These are phyloP conservation scores for Daphne laureola DNA, from an alignment of 441 rosid genomes.

Conservation along the genomic window DNA sequence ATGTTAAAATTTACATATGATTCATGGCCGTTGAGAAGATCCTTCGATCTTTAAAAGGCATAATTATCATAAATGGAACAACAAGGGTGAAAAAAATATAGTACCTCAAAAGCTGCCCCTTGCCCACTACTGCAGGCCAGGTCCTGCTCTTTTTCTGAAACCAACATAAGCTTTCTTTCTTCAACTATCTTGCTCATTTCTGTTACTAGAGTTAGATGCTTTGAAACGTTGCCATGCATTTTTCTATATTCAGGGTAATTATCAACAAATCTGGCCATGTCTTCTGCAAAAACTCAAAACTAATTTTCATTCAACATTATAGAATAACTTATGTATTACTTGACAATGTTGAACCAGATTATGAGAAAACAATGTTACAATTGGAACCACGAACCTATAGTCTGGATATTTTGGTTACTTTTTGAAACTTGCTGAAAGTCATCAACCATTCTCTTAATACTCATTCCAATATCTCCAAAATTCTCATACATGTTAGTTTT, in stretches of 20 bases:
- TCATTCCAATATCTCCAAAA: constrained; percentile 97
- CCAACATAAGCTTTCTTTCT: constrained; percentile 84
- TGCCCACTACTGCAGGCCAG: constrained; percentile 98
- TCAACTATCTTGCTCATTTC: constrained; percentile 98
- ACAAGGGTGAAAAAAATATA: constrained; percentile 3
- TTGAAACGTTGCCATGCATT: constrained; percentile 98
- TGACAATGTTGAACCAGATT: too few species aligned
- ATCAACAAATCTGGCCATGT: constrained; percentile 97
- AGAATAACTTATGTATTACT: too few species aligned
- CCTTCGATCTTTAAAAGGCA: not conserved
- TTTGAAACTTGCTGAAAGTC: constrained; percentile 94
- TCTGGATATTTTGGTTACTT: constrained; percentile 88
- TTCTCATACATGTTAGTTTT: constrained; percentile 87
- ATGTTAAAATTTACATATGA: too few species aligned
- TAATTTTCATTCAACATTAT: constrained; percentile 14
- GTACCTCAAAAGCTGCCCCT: constrained; percentile 96
- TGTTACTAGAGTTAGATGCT: constrained; percentile 95
- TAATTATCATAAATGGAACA: not conserved
- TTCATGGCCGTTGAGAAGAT: too few species aligned
- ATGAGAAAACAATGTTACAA: constrained; percentile 11
- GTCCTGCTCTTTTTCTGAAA: constrained; percentile 95
- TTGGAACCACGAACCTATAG: constrained; percentile 56
- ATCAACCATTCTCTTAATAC: constrained; percentile 92
- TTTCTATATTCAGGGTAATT: constrained; percentile 89
- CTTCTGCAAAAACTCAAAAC: constrained; percentile 56